These are phyloP conservation scores for Dictyostelium capitatum DNA, from an alignment of 78 protist species.

Conservation along the genomic window DNA sequence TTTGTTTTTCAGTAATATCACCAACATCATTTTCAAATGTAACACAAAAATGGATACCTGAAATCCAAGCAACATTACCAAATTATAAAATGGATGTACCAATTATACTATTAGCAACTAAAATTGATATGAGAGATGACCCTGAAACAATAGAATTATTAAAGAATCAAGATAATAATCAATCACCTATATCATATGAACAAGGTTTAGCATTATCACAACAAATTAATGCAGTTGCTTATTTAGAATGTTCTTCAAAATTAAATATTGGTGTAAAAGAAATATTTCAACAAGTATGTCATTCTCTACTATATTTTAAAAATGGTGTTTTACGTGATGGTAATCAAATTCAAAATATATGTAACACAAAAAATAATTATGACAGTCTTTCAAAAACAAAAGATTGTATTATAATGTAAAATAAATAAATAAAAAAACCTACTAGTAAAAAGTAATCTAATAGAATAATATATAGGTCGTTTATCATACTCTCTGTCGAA, in stretches of 20 bases:
- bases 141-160: background rate
- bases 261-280: conserved; percentile 91
- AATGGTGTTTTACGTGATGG: background rate
- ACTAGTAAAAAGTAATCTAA: too few relatives aligned
- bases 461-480: too few relatives aligned
- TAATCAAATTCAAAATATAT: too few relatives aligned
- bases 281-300: conserved; percentile 97
- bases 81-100: conserved; percentile 43
- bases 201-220: conserved; percentile 76
- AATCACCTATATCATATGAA: conserved; percentile 10
- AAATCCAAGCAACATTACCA: conserved; percentile 53
- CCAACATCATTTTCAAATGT: conserved; percentile 88
- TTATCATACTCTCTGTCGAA: too few relatives aligned
- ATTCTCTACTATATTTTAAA: conserved; percentile 27
- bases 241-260: conserved; percentile 96
- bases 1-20: conserved; percentile 57
- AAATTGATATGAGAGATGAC: conserved; percentile 82
- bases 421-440: too few relatives aligned
- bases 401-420: background rate
- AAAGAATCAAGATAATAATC: conserved; percentile 2
- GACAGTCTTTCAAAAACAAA: background rate
- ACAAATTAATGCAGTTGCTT: conserved; percentile 88
- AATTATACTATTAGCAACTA: conserved; percentile 92
- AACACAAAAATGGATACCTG: conserved; percentile 34
- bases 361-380: background rate